Conservation (phyloP, 805 yeast species). For the Saccharomycopsis fibuligera region DNA sequence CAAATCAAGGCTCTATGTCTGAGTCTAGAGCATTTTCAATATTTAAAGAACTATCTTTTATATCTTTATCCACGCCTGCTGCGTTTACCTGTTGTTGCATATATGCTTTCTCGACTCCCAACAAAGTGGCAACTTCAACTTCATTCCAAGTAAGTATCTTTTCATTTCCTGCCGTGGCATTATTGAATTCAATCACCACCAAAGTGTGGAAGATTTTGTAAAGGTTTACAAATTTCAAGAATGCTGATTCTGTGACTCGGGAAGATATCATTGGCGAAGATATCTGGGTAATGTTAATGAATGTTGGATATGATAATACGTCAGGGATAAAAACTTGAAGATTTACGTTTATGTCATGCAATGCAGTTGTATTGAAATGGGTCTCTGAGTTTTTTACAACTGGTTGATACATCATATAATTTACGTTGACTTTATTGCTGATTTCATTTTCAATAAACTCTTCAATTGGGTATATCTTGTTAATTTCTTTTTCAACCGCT, state of each 20-base stretch:
- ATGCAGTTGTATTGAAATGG: neutral
- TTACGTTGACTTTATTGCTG: conserved; percentile 22
- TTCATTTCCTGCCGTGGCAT: conserved; percentile 21
- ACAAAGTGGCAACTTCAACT: conserved; percentile 55
- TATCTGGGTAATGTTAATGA: conserved; percentile 46
- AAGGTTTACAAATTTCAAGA: conserved; percentile 39
- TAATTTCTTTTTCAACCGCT: conserved; percentile 57
- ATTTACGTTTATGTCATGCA: conserved; percentile 34
- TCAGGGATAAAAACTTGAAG: conserved; percentile 50
- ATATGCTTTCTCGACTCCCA: conserved; percentile 50
- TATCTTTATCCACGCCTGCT: neutral
- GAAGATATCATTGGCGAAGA: conserved; percentile 59
- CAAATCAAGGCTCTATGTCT: neutral
- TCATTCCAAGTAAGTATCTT: conserved; percentile 46
- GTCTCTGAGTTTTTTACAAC: conserved; percentile 26
- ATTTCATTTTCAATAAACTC: conserved; percentile 40
- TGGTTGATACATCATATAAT: conserved; percentile 59
- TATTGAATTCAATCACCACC: conserved; percentile 30
- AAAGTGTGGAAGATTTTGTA: conserved; percentile 34
- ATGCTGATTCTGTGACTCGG: conserved; percentile 46
- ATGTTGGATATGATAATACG: conserved; percentile 56
- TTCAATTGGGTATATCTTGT: conserved; percentile 63
- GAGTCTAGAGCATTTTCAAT: neutral
- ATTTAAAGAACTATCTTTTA: neutral
- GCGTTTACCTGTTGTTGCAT: conserved; percentile 3